These are phyloP conservation scores for Penicillium silybi DNA, from an alignment of 495 filamentous ascomycete genomes.

Conservation along the genomic window DNA sequence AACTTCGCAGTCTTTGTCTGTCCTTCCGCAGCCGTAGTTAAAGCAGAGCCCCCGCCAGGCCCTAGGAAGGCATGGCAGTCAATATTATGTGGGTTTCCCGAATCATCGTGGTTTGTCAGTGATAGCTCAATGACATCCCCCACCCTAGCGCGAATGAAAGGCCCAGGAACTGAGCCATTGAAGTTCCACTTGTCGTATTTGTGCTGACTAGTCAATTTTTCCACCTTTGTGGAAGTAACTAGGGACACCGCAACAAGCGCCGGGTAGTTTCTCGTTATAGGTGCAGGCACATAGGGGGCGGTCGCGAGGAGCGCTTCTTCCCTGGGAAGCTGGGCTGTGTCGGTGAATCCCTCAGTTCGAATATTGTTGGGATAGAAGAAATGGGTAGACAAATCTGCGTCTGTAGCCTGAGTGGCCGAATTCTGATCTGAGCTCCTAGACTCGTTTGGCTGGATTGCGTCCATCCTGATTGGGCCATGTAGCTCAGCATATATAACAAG, in stretches of 20 bases:
- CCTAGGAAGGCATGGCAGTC: slow-evolving; percentile 18
- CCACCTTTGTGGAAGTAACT: slow-evolving; percentile 4
- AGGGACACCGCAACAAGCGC: slow-evolving; percentile 15
- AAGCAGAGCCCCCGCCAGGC: slow-evolving; percentile 11
- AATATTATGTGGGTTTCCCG: slow-evolving; percentile 19
- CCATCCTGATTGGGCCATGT: no score
- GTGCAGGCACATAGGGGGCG: slow-evolving; percentile 17
- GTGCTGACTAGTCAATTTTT: slow-evolving; percentile 13
- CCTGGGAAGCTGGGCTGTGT: no score
- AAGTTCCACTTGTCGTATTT: slow-evolving; percentile 25
- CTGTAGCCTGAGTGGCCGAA: no score
- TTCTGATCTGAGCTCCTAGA: no score
- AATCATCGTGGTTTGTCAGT: slow-evolving; percentile 14
- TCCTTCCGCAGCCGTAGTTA: slow-evolving; percentile 16
- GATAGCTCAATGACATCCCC: slow-evolving; percentile 16
- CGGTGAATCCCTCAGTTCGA: no score
- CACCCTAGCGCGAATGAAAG: slow-evolving; percentile 18
- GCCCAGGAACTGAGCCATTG: slow-evolving; percentile 19
- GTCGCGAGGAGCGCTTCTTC: slow-evolving; percentile 12
- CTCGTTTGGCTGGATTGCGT: no score
- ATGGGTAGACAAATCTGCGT: no score
- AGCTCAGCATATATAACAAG: no score
- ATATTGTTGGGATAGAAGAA: no score
- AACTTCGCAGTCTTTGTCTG: slow-evolving; percentile 19
- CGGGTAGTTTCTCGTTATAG: slow-evolving; percentile 10